Evolutionary conservation across 1,284 basidiomycete genomes (phyloP).

Genomic region (Malassezia sympodialis): DNA sequence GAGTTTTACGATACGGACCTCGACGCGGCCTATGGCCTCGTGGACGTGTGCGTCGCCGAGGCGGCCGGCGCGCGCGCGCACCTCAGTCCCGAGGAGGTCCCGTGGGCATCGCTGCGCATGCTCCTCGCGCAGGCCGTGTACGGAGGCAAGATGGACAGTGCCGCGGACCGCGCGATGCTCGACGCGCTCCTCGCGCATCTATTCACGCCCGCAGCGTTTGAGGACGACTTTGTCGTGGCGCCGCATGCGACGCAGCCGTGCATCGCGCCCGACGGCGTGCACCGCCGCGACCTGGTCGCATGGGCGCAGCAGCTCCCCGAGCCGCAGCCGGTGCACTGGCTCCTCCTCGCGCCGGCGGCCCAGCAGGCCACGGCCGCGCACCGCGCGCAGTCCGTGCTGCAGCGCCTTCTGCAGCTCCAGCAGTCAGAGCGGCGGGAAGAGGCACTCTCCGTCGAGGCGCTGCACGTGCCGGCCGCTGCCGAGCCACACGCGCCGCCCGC

Average conservation of each 20-base stretch:
- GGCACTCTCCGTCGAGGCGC: conserved; percentile 5
- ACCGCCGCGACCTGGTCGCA: conserved; percentile 37
- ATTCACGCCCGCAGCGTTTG: conserved; percentile 41
- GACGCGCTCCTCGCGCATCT: conserved; percentile 44
- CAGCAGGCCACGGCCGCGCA: conserved; percentile 42
- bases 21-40: conserved; percentile 37
- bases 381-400: conserved; percentile 29
- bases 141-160: conserved; percentile 44
- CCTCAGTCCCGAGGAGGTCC: conserved; percentile 38
- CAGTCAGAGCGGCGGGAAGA: conserved; percentile 18
- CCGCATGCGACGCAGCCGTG: conserved; percentile 27
- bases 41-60: conserved; percentile 34
- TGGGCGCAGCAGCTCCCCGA: conserved; percentile 43
- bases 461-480: conserved; percentile 26
- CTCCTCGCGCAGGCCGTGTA: conserved; percentile 43
- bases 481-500: not conserved
- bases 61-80: conserved; percentile 35
- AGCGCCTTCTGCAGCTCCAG: conserved; percentile 39
- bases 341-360: conserved; percentile 40
- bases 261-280: conserved; percentile 39
- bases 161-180: conserved; percentile 39
- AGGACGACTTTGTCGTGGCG: conserved; percentile 35
- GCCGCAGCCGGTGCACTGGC: conserved; percentile 45
- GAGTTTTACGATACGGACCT: conserved; percentile 48
- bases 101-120: conserved; percentile 42